Base-by-base conservation (phyloP, 2,329 filamentous ascomycete genomes). In the Metarhizium anisopliae region DNA sequence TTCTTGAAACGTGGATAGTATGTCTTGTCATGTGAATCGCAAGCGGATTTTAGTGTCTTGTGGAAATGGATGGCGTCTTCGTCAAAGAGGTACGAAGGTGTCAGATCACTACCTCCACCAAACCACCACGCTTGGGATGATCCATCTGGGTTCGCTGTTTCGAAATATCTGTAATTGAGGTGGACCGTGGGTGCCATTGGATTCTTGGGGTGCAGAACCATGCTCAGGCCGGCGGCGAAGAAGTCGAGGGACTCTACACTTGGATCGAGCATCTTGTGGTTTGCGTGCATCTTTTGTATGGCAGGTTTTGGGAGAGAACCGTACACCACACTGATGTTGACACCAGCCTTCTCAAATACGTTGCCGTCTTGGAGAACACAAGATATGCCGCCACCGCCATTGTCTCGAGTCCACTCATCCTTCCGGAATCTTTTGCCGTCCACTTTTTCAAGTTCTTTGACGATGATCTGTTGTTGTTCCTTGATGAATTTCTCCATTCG, bases 51-150 rank as follows among this genome's bases (percentile, higher is more conserved):
- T 66, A 99, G 86, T 2, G 88, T 90, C 70, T 85, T 85, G 78
- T 99, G 94, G 81, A 99, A 99, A 72, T 96, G 93, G 56, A 95
- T 89, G 42, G 90, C 93, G 70, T 99, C 94, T 70, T 99, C 94
- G 64, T 96, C 93, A 73, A 96, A 97, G 36, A 99, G 82, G 69
- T 97, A 99, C 43, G 82, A 85, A 0, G 94, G 94, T 13, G 94
- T 99, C 62, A 99, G 74, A 72, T 99, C 94, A 54, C 90, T 92
- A 56, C 94, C 94, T 52, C 94, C 94, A 60, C 94, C 94, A 66
- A 96, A 99, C 94, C 94, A 99, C 93, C 94, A 99, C 7, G 91
- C 87, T 61, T 93, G 90, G 53, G 79, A 86, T 61, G 79, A 87
- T 47, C 89, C 90, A 64, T 93, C 87, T 8, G 87, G 82, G 64